phyloP scores from a whole-genome alignment of 306 rosid species.

The Sindora glabra region DNA sequence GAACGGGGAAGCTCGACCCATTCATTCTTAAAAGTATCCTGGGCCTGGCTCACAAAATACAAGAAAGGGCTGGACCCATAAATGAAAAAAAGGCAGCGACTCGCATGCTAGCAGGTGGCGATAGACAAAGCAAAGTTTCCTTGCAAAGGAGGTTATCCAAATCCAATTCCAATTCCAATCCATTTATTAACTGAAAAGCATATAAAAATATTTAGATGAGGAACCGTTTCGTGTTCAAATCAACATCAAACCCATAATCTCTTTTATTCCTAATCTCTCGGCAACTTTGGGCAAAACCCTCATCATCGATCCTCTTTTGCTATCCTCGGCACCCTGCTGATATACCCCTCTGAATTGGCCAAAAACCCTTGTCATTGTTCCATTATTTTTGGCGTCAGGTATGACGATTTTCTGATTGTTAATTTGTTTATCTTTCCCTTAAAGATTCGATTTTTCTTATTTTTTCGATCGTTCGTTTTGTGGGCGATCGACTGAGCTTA shows the following conservation, averaged over 20 bases:
- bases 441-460: not conserved
- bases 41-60: not conserved
- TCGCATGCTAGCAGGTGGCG: not conserved
- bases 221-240: constrained; percentile 34
- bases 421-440: not conserved
- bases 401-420: not conserved
- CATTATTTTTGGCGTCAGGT: constrained; percentile 23
- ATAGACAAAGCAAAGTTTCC: constrained; percentile 8
- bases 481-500: not conserved
- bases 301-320: not conserved
- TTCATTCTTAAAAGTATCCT: too few relatives aligned
- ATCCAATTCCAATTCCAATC: constrained; percentile 1
- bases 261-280: not conserved
- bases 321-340: too few relatives aligned
- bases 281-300: not conserved
- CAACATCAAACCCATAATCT: constrained; percentile 12
- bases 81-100: too few relatives aligned
- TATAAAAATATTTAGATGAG: too few relatives aligned
- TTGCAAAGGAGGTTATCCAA: constrained; percentile 18
- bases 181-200: too few relatives aligned
- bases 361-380: too few relatives aligned
- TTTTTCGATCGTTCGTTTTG: not conserved
- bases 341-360: too few relatives aligned
- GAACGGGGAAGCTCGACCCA: too few relatives aligned
- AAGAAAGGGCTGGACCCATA: not conserved